These are phyloP conservation scores for Skeletonema costatum DNA, from an alignment of 108 stramenopile species.

Conservation along the genomic window DNA sequence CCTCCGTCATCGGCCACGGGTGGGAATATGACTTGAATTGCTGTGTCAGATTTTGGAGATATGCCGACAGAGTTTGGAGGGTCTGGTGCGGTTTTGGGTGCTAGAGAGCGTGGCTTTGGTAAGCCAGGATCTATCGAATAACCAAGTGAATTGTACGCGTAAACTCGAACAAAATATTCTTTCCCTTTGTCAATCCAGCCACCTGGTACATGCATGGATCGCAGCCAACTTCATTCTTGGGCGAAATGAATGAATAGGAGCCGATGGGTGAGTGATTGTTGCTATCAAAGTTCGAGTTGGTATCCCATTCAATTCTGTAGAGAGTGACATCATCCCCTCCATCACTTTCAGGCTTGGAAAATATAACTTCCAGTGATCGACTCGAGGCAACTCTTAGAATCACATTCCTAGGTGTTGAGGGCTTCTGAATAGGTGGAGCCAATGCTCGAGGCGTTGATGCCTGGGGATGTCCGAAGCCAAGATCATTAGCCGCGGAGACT, in stretches of 20 bases:
- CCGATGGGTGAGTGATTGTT: constrained; percentile 59
- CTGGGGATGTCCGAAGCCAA: constrained; percentile 62
- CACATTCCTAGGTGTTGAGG: constrained; percentile 52
- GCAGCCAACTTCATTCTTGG: constrained; percentile 36
- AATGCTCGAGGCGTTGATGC: constrained; percentile 54
- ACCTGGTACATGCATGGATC: constrained; percentile 46
- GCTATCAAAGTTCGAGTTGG: constrained; percentile 58
- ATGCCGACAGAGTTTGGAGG: constrained; percentile 35
- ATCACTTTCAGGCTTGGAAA: constrained; percentile 53
- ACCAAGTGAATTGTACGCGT: constrained; percentile 57
- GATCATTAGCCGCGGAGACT: constrained; percentile 58
- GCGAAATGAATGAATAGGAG: constrained; percentile 50
- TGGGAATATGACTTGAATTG: constrained; percentile 57
- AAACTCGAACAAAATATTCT: constrained; percentile 63
- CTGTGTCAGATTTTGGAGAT: constrained; percentile 47
- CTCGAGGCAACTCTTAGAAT: constrained; percentile 47
- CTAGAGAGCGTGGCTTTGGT: constrained; percentile 28
- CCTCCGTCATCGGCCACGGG: constrained; percentile 57
- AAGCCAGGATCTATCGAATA: constrained; percentile 25
- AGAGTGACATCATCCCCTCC: constrained; percentile 68
- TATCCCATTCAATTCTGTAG: constrained; percentile 89
- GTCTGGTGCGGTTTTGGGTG: constrained; percentile 54
- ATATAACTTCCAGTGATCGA: constrained; percentile 27
- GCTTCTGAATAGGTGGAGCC: constrained; percentile 74
- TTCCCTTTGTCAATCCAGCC: constrained; percentile 46